These are phyloP conservation scores for Amphibolis antarctica DNA, from an alignment of 106 monocot species.

Conservation along the genomic window DNA sequence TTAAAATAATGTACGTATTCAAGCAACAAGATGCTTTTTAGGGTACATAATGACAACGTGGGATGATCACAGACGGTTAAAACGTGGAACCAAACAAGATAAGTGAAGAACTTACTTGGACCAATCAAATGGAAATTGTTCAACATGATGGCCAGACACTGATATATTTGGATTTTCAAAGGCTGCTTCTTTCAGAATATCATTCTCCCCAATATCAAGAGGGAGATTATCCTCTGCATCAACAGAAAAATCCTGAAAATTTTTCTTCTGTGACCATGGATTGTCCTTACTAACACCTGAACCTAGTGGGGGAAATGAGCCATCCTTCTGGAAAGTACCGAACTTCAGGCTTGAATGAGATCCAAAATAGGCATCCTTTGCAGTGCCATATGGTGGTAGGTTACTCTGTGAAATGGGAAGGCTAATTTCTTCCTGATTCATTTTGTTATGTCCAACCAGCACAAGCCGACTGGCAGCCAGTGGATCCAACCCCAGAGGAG, in stretches of 20 bases:
- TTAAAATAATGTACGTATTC: too few relatives aligned
- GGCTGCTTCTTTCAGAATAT: conserved; percentile 14
- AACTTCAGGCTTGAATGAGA: conserved; percentile 8
- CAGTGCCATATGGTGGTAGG: conserved; percentile 12
- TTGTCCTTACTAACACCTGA: conserved; percentile 17
- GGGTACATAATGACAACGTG: too few relatives aligned
- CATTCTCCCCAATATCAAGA: too few relatives aligned
- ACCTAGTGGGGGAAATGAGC: conserved; percentile 19
- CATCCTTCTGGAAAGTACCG: conserved; percentile 26
- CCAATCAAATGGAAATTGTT: conserved; percentile 36
- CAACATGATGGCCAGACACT: conserved; percentile 24
- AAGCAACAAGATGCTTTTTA: too few relatives aligned
- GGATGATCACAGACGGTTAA: too few relatives aligned
- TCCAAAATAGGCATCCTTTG: conserved; percentile 15
- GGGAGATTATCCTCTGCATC: conserved; percentile 37
- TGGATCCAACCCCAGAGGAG: conserved; percentile 45
- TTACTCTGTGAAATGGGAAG: conserved; percentile 16
- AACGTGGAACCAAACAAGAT: too few relatives aligned
- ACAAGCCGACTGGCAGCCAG: conserved; percentile 43
- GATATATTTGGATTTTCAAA: conserved; percentile 20
- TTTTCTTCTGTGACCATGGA: conserved; percentile 26
- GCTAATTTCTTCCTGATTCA: conserved; percentile 20
- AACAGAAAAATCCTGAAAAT: conserved; percentile 24
- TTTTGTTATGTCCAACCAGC: conserved; percentile 20
- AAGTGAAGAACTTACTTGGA: conserved; percentile 49